Evolutionary conservation across 2,329 filamentous ascomycete genomes (phyloP), one percentile per base, ranked within the genome.

Genomic region (Trichoderma sp.): DNA sequence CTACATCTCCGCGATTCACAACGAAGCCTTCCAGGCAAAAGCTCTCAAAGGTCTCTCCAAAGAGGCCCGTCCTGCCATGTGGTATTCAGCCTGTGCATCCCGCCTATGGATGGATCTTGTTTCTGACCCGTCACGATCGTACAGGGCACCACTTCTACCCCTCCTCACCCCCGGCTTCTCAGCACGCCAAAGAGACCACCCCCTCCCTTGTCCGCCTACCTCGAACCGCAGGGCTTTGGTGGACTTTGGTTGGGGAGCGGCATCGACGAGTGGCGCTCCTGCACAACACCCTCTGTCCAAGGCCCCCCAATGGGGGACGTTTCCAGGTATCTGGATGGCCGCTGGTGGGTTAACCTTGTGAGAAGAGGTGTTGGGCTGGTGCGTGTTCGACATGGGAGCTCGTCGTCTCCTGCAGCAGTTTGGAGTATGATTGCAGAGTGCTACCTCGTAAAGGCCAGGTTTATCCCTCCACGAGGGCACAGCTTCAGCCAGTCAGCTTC

Each of bases 351-450:
- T 70, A 71, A 65, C 71, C 74, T 76, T 73, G 75, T 75, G 77
- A 79, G 76, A 76, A 76, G 74, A 79, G 77, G 74, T 76, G 75
- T 78, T 76, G 73, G 70, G 12, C 74, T 75, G 76, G 76, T 76
- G 70, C 69, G 61, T 74, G 50, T 70, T 68, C 30, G 36, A 62
- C 28, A 66, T 43, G 68, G 58, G 43, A 64, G 68, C 59, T 70
- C 58, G 32, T 26, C 20, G 30, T 70, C 43, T 70, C 68, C 43
- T 70, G 59, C 68, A 70, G 68, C 36, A 43, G 39, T 53, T 68
- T 68, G 36, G 32, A 47, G 66, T 68, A 61, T 61, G 36, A 30
- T 34, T 50, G 55, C 55, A 61, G 66, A 68, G 39, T 32, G 26
- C 65, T 58, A 67, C 64, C 64, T 67, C 64, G 50, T 67, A 47